phyloP scores from a whole-genome alignment of 306 rosid species.

The Betula pendula region DNA sequence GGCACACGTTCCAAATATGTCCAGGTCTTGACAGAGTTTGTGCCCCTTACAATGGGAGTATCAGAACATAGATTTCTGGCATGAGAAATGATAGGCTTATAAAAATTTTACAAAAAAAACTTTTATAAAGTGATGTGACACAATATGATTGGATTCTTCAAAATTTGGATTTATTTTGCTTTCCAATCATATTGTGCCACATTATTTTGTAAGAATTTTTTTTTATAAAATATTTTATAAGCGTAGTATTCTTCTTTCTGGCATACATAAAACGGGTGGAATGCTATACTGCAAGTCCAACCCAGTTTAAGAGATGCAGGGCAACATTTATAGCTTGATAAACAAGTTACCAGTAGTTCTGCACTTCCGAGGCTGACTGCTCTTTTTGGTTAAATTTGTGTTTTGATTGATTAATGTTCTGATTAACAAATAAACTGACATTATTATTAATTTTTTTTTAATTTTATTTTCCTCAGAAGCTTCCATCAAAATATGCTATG shows the following conservation, averaged over 20 bases:
- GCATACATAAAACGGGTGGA: neutral
- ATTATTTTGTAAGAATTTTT: too few relatives aligned
- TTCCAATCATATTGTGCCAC: too few relatives aligned
- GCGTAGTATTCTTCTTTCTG: too few relatives aligned
- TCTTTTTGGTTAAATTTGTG: neutral
- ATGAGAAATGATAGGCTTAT: too few relatives aligned
- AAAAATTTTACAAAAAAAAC: too few relatives aligned
- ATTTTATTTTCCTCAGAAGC: slow-evolving; percentile 39
- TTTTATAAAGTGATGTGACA: too few relatives aligned
- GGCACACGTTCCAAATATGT: neutral
- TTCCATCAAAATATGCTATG: slow-evolving; percentile 38
- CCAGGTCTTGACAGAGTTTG: neutral
- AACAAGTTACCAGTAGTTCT: neutral
- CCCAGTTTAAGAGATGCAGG: neutral
- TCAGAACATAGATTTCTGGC: neutral
- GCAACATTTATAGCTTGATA: neutral
- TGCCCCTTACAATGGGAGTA: neutral
- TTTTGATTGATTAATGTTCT: neutral
- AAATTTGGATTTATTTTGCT: too few relatives aligned
- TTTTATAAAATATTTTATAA: too few relatives aligned
- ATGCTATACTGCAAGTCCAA: neutral
- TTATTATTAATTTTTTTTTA: too few relatives aligned
- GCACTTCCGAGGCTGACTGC: neutral
- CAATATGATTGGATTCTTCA: too few relatives aligned
- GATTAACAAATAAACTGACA: neutral